Evolutionary conservation across 768 basidiomycete genomes (phyloP), one percentile per base, ranked within the genome.

Genomic region (Crassisporium funariophilum): DNA sequence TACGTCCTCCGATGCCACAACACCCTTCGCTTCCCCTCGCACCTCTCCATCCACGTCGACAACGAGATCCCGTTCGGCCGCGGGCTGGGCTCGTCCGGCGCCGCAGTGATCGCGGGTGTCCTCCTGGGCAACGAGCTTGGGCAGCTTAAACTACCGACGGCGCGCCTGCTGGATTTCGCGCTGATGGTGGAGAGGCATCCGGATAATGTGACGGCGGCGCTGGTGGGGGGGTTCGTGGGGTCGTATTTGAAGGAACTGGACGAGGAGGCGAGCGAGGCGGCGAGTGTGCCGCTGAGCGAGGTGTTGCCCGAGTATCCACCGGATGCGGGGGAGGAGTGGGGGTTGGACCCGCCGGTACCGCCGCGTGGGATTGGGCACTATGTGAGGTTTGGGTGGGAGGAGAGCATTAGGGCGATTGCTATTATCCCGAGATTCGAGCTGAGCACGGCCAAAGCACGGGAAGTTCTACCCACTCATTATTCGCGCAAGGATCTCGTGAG

Each of bases 171-270:
- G 50, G 97, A 99, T 70, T 95, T 91, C 61, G 95, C 95, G 1
- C 77, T 99, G 44, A 99, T 99, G 97, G 94, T 99, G 60, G 97
- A 99, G 70, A 81, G 97, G 13, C 97, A 99, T 64, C 97, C 97
- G 12, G 97, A 99, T 69, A 99, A 99, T 65, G 95, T 99, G 61
- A 97, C 97, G 0, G 97, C 97, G 2, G 95, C 95, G 0, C 82
- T 99, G 27, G 80, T 98, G 13, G 97, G 97, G 25, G 97, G 97
- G 0, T 98, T 99, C 67, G 91, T 98, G 19, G 97, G 97, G 15
- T 91, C 89, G 2, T 99, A 98, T 73, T 79, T 98, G 42, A 81
- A 88, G 50, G 95, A 97, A 66, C 79, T 98, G 37, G 90, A 90
- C 56, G 77, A 79, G 8, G 80, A 77, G 33, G 95, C 92, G 4